phyloP scores from a whole-genome alignment of 108 stramenopile genomes.

The Nannochloropsis salina region DNA sequence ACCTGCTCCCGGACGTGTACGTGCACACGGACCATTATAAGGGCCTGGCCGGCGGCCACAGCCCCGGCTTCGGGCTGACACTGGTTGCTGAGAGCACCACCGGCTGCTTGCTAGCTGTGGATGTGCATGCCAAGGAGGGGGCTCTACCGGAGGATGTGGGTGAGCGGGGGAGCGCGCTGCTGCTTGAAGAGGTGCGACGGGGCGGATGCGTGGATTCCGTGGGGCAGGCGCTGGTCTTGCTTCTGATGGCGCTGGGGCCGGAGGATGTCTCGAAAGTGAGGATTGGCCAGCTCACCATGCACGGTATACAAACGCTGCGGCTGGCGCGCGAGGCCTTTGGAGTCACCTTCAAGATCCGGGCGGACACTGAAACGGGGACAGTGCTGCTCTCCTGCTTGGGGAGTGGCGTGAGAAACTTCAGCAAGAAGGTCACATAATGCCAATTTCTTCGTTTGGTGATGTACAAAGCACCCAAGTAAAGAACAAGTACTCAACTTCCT shows the following conservation, averaged over 20 bases:
- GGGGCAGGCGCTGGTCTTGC: constrained; percentile 71
- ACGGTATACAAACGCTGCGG: constrained; percentile 48
- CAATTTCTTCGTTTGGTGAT: background rate
- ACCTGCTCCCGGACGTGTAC: constrained; percentile 85
- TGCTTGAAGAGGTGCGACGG: constrained; percentile 78
- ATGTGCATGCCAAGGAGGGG: constrained; percentile 56
- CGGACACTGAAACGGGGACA: constrained; percentile 43
- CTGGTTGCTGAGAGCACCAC: constrained; percentile 81
- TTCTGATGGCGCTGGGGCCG: constrained; percentile 91
- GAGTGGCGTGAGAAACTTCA: constrained; percentile 56
- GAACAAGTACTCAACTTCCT: no score
- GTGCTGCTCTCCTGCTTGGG: constrained; percentile 55
- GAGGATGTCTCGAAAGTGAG: constrained; percentile 72
- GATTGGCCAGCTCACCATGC: constrained; percentile 38
- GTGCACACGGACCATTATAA: constrained; percentile 79
- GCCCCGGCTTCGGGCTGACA: constrained; percentile 71
- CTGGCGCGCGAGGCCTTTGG: constrained; percentile 56
- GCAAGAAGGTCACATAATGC: constrained; percentile 46
- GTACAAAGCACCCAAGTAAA: no score
- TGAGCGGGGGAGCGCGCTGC: constrained; percentile 63
- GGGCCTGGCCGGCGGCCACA: constrained; percentile 39
- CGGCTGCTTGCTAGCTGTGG: constrained; percentile 71
- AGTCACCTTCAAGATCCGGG: constrained; percentile 49
- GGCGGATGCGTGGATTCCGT: constrained; percentile 91
- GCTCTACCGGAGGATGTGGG: constrained; percentile 85